Percentiles rank a stretch among this genome's conserved stretches.
Conservation (phyloP, 2,329 filamentous ascomycete genomes). For the Drechslerella stenobrocha region DNA sequence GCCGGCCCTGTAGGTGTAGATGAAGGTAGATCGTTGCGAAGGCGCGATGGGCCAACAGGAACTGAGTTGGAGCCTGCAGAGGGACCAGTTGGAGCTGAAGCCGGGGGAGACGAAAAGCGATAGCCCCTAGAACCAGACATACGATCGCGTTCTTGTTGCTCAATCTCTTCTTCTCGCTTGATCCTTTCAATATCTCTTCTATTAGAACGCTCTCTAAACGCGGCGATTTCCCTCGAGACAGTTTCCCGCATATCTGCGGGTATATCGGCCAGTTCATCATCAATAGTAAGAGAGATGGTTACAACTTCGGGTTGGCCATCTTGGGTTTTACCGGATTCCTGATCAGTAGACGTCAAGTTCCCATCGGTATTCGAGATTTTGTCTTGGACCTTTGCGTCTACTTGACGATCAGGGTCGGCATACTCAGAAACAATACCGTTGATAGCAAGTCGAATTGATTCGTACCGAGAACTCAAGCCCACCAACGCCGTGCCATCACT, state of each 20-base stretch:
- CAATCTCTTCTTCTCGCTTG: conserved; percentile 86
- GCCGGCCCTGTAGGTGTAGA: conserved; percentile 37
- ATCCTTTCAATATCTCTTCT: conserved; percentile 85
- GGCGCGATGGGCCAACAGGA: conserved; percentile 72
- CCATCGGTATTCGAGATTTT: conserved; percentile 58
- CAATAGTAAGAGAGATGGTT: conserved; percentile 81
- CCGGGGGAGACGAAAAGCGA: conserved; percentile 72
- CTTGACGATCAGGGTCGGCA: conserved; percentile 62
- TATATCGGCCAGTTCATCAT: conserved; percentile 94
- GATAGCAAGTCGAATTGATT: conserved; percentile 70
- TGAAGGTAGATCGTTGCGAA: conserved; percentile 32
- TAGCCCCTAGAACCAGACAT: conserved; percentile 67
- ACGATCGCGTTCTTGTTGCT: conserved; percentile 77
- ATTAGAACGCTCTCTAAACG: conserved; percentile 89
- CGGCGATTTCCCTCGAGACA: conserved; percentile 88
- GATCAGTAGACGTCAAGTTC: conserved; percentile 59
- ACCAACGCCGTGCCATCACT: conserved; percentile 63
- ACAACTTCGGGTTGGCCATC: conserved; percentile 75
- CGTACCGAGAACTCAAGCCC: conserved; percentile 65
- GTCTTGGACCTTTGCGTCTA: conserved; percentile 20
- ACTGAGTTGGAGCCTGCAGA: conserved; percentile 71
- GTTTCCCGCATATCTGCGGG: conserved; percentile 94
- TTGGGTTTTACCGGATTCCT: conserved; percentile 68
- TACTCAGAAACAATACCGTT: conserved; percentile 70
- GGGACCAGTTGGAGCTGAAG: conserved; percentile 65